Percentiles rank a stretch among this genome's conserved stretches.
Conservation (phyloP, 2,329 filamentous ascomycete species). For the Phaeosphaeriaceae sp. region DNA sequence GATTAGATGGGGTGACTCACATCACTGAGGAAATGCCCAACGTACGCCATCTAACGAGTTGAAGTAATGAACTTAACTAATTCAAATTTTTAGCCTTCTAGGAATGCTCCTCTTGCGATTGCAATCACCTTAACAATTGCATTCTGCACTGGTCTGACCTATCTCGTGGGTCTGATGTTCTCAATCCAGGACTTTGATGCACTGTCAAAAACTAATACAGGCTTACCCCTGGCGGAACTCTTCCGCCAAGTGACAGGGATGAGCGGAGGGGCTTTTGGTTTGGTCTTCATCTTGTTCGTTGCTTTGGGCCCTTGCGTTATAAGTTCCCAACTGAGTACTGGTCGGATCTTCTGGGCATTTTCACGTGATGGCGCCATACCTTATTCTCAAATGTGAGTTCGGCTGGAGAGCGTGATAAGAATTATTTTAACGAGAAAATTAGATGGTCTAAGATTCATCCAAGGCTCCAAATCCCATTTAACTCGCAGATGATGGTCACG, state of each 20-base stretch:
- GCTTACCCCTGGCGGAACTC: conserved; percentile 55
- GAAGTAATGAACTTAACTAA: neutral
- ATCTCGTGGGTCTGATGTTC: conserved; percentile 60
- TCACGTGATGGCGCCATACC: conserved; percentile 47
- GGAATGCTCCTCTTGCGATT: conserved; percentile 48
- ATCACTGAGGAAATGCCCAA: neutral
- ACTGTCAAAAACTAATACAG: conserved; percentile 50
- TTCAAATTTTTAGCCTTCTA: conserved; percentile 25
- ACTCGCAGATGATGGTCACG: conserved; percentile 12
- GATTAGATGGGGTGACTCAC: neutral
- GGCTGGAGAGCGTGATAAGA: neutral
- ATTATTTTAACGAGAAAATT: too few relatives aligned
- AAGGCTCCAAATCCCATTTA: conserved; percentile 8
- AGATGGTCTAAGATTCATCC: too few relatives aligned
- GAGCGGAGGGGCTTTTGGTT: conserved; percentile 52
- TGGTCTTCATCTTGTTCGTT: conserved; percentile 52
- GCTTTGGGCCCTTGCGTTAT: conserved; percentile 53
- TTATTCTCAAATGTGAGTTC: neutral
- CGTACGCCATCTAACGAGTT: neutral
- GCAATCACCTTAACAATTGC: conserved; percentile 58
- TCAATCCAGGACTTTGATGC: conserved; percentile 7
- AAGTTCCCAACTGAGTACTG: conserved; percentile 44
- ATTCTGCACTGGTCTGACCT: conserved; percentile 58
- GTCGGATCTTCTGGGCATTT: conserved; percentile 53
- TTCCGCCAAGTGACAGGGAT: conserved; percentile 54